phyloP scores from a whole-genome alignment of 192 early-diverging fungal species.

The Podila epigama region DNA sequence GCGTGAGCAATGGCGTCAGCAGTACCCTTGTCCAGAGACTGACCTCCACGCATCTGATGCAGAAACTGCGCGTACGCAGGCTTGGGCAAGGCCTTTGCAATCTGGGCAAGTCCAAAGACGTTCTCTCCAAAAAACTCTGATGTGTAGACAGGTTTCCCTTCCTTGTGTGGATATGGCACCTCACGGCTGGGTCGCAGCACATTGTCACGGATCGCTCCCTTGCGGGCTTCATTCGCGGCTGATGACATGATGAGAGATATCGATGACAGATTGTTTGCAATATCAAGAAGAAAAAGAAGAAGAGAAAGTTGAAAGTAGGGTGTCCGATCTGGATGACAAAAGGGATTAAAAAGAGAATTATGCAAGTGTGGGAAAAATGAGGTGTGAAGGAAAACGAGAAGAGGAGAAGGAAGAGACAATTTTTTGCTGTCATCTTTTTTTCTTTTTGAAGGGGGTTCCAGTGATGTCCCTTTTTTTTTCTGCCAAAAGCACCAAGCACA shows the following conservation, averaged over 20 bases:
- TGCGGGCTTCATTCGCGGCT: slow-evolving; percentile 46
- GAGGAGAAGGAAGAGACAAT: neutral
- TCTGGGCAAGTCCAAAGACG: slow-evolving; percentile 89
- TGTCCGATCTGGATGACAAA: neutral
- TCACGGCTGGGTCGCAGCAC: slow-evolving; percentile 69
- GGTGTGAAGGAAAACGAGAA: slow-evolving; percentile 6
- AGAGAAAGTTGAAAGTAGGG: neutral
- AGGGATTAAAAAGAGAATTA: neutral
- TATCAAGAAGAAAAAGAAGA: neutral
- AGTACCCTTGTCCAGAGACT: slow-evolving; percentile 87
- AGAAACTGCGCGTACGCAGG: slow-evolving; percentile 90
- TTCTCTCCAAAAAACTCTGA: slow-evolving; percentile 92
- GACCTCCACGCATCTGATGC: slow-evolving; percentile 88
- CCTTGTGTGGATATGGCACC: slow-evolving; percentile 77
- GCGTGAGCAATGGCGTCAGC: slow-evolving; percentile 98
- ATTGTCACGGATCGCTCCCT: slow-evolving; percentile 48
- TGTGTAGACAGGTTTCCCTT: slow-evolving; percentile 73
- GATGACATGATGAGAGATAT: slow-evolving; percentile 10
- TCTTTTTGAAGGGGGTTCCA: no score
- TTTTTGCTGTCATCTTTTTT: no score
- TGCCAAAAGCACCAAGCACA: no score
- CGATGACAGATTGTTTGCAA: neutral
- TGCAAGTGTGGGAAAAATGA: neutral
- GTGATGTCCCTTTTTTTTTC: no score
- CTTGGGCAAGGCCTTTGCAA: slow-evolving; percentile 90